A percentile compares a stretch with the other conserved stretches of the same genome.
Evolutionary conservation across 768 basidiomycete genomes (phyloP).

Genomic region (Pleurotus pulmonarius): DNA sequence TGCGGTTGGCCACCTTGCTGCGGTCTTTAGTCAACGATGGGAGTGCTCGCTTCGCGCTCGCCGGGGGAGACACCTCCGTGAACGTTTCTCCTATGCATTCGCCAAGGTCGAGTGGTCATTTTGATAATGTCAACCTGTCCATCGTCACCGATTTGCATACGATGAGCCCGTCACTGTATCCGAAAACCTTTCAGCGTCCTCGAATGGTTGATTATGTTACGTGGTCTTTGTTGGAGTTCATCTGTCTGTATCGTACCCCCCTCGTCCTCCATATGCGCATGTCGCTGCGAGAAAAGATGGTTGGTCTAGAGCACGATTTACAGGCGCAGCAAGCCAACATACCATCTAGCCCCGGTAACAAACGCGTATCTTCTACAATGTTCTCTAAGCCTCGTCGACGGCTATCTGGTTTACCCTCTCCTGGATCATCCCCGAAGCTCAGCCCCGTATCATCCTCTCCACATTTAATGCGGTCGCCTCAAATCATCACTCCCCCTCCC

Average conservation of each 20-base stretch:
- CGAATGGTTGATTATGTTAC: conserved; percentile 66
- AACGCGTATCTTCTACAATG: conserved; percentile 19
- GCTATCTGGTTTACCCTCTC: conserved; percentile 8
- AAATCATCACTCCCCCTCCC: neutral
- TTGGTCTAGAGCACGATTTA: conserved; percentile 50
- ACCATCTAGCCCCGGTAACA: conserved; percentile 31
- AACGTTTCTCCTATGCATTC: conserved; percentile 50
- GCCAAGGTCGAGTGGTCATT: conserved; percentile 42
- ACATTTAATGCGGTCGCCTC: conserved; percentile 20
- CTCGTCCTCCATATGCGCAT: conserved; percentile 63
- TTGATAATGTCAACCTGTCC: conserved; percentile 24
- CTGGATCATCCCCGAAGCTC: neutral
- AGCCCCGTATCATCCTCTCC: neutral
- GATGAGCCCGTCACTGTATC: neutral
- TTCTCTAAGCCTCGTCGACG: conserved; percentile 14
- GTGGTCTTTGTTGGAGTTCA: conserved; percentile 69
- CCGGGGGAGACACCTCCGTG: conserved; percentile 36
- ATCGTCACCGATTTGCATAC: conserved; percentile 23
- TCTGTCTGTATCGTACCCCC: conserved; percentile 60
- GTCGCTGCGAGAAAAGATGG: conserved; percentile 62
- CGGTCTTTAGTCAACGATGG: conserved; percentile 51
- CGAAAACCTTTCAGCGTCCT: conserved; percentile 25
- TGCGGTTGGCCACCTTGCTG: conserved; percentile 52
- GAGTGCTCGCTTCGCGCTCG: conserved; percentile 57
- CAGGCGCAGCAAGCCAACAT: conserved; percentile 38